These are phyloP conservation scores for Fusarium haematococcum DNA, from an alignment of 2,329 filamentous ascomycete genomes.

Conservation along the genomic window DNA sequence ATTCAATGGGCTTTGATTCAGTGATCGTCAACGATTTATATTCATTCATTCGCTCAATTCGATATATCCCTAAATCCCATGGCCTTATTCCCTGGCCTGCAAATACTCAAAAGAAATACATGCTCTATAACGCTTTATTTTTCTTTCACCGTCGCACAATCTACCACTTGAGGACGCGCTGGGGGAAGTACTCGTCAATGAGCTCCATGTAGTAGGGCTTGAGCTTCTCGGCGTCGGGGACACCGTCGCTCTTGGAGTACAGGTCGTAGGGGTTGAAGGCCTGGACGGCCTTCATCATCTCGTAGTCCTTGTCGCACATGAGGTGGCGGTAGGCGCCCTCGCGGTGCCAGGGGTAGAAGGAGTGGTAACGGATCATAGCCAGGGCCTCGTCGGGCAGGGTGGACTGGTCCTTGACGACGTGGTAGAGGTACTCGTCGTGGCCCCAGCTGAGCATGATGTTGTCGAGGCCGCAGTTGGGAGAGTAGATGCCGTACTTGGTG, in stretches of 20 bases:
- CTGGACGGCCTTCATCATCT: conserved; percentile 83
- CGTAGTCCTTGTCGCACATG: conserved; percentile 85
- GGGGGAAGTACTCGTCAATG: conserved; percentile 58
- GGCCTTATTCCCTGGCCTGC: conserved; percentile 6
- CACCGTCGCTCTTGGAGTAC: conserved; percentile 90
- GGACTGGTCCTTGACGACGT: conserved; percentile 85
- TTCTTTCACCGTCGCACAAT: not conserved
- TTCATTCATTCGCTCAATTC: conserved; percentile 27
- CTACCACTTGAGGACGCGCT: conserved; percentile 54
- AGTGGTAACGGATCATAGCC: conserved; percentile 94
- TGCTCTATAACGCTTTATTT: conserved; percentile 8
- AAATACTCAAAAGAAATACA: conserved; percentile 1
- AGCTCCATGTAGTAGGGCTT: conserved; percentile 67
- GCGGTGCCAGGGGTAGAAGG: conserved; percentile 92
- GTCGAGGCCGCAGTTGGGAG: conserved; percentile 81
- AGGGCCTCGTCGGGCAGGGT: conserved; percentile 83
- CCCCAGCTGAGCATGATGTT: conserved; percentile 94
- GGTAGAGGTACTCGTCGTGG: conserved; percentile 89
- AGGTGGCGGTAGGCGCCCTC: conserved; percentile 83
- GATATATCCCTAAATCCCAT: conserved; percentile 21
- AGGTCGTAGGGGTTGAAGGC: conserved; percentile 93
- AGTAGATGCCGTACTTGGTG: conserved; percentile 84
- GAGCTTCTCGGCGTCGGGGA: conserved; percentile 80
- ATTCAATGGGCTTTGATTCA: not conserved
- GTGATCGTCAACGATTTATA: conserved; percentile 14